phyloP scores from a whole-genome alignment of 1,284 basidiomycete genomes.

The Apiotrichum sp. region DNA sequence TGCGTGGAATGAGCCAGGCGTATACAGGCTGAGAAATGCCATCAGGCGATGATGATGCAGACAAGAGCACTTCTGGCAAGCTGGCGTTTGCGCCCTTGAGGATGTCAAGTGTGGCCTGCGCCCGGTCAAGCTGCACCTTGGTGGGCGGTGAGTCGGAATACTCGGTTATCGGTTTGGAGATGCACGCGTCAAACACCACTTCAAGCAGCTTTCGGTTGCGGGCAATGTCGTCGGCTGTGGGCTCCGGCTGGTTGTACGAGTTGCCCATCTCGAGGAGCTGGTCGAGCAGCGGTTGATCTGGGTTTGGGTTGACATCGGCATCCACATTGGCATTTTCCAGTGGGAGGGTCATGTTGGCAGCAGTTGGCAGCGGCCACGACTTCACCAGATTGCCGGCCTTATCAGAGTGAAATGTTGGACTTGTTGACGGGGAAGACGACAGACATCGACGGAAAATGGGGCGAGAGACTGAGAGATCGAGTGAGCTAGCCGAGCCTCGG shows the following conservation, averaged over 20 bases:
- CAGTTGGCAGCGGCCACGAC: no score
- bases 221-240: slow-evolving; percentile 2
- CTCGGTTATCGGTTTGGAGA: slow-evolving; percentile 10
- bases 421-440: no score
- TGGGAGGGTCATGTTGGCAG: no score
- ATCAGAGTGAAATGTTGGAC: no score
- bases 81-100: slow-evolving; percentile 21
- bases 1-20: slow-evolving; percentile 37
- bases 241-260: slow-evolving; percentile 13
- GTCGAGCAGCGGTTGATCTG: slow-evolving; percentile 27
- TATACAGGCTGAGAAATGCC: slow-evolving; percentile 26
- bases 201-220: slow-evolving; percentile 31
- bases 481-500: no score
- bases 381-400: no score
- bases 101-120: slow-evolving; percentile 29
- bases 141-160: neutral
- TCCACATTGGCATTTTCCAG: neutral
- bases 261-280: slow-evolving; percentile 35
- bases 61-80: slow-evolving; percentile 25
- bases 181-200: slow-evolving; percentile 34
- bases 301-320: neutral
- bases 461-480: no score
- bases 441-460: no score
- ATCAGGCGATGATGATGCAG: neutral
- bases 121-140: slow-evolving; percentile 19